These are phyloP conservation scores for Penicillium sp. DNA, from an alignment of 2,329 filamentous ascomycete genomes.

Conservation along the genomic window DNA sequence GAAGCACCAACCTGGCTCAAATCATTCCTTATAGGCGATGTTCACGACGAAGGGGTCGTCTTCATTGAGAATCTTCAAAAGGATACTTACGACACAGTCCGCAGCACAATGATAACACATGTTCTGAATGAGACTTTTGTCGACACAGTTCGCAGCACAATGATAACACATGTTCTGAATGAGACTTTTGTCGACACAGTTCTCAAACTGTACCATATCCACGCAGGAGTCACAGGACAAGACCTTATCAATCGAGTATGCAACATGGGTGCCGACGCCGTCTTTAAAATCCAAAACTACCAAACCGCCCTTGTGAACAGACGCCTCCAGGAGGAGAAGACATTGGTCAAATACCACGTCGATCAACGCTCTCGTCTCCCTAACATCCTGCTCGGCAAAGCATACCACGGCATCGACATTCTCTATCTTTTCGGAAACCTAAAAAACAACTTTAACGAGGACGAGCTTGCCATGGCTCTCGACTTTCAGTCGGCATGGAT, in stretches of 20 bases:
- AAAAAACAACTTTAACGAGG: conserved; percentile 1
- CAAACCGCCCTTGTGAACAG: conserved; percentile 4
- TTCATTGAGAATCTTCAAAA: conserved; percentile 7
- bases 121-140: conserved; percentile 5
- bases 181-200: conserved; percentile 4
- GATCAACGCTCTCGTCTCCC: conserved; percentile 8
- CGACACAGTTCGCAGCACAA: conserved; percentile 1
- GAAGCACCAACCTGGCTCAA: conserved; percentile 3
- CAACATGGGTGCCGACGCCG: conserved; percentile 5
- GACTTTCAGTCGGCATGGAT: conserved; percentile 8
- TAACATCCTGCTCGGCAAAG: conserved; percentile 6
- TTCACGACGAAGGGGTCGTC: conserved; percentile 12
- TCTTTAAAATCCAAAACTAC: conserved; percentile 10
- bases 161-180: conserved; percentile 3
- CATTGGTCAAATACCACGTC: conserved; percentile 14
- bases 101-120: conserved; percentile 3
- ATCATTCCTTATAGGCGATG: conserved; percentile 9
- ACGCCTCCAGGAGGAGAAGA: conserved; percentile 2
- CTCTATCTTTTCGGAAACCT: conserved; percentile 12
- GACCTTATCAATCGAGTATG: conserved; percentile 4
- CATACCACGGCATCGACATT: conserved; percentile 10
- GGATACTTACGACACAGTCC: conserved; percentile 6
- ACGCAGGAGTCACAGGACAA: background rate
- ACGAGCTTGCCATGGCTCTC: conserved; percentile 3
- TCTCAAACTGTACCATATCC: conserved; percentile 5